Conservation (phyloP, 192 early-diverging fungal genomes). For the Pilaira anomala region DNA sequence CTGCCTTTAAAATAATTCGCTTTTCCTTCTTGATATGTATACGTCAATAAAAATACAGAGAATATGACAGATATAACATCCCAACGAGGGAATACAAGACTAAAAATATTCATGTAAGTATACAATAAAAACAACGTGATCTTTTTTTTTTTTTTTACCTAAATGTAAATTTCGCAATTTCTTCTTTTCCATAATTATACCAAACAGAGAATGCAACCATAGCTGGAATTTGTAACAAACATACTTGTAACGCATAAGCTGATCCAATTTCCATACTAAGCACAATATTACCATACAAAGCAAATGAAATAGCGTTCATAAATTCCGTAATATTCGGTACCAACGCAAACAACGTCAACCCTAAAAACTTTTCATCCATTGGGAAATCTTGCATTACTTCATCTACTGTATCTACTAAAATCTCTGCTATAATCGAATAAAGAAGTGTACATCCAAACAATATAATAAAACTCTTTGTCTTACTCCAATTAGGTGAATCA, state of each 20-base stretch:
- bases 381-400: constrained; percentile 63
- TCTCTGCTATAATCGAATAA: constrained; percentile 89
- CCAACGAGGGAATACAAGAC: constrained; percentile 41
- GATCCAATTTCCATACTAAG: constrained; percentile 90
- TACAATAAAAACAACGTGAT: neutral
- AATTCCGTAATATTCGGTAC: constrained; percentile 98
- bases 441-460: constrained; percentile 79
- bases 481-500: constrained; percentile 91
- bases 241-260: constrained; percentile 93
- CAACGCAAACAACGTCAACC: constrained; percentile 90
- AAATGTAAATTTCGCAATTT: constrained; percentile 31
- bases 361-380: constrained; percentile 86
- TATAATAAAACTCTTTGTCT: constrained; percentile 71
- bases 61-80: constrained; percentile 41
- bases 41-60: constrained; percentile 74
- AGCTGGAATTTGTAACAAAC: constrained; percentile 91
- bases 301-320: constrained; percentile 92
- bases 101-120: neutral
- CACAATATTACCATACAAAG: constrained; percentile 82
- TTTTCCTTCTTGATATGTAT: constrained; percentile 94
- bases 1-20: constrained; percentile 96
- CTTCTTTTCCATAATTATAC: constrained; percentile 41
- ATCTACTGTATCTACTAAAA: constrained; percentile 85
- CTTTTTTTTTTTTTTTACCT: constrained; percentile 20
- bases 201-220: constrained; percentile 82